Base-by-base conservation (phyloP, 202 grass and related monocot species). In the Dendrocalamus latiflorus region DNA sequence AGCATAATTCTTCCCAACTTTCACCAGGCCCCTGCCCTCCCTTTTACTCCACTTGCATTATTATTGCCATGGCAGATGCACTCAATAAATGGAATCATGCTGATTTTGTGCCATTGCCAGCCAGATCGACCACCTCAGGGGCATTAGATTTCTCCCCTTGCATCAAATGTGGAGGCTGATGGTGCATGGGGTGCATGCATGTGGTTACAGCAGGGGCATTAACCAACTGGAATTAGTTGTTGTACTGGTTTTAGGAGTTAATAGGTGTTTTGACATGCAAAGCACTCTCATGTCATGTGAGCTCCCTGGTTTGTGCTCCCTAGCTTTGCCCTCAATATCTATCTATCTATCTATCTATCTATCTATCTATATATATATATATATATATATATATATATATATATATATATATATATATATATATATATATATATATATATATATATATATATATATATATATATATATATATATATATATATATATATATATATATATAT, bases 51-150 rank as follows among this genome's bases (percentile, higher is more conserved):
- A 86, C 69, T 74, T 74, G 74, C 88, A 57, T 74, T 83, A 86
- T 79, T 86, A 90, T 83, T 83, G 62, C 81, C 84, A 75, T 85
- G 84, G 74, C 84, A 86, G 88, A 83, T 70, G 84, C 88, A 87
- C 68, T 80, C 88, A 90, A 87, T 90, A 90, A 90, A 87, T 90
- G 84, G 74, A 79, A 90, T 90, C 88, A 87, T 90, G 88, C 84
- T 83, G 84, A 83, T 79, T 87, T 83, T 75, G 88, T 75, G 84
- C 16, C 61, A 80, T 83, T 75, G 84, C 84, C 88, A 83, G 74
- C 84, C n/a, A 22, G 76, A 85, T 76, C 43, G 43, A 36, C 76
- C 2, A 16, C 2, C 69, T 28, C 48, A 78, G 36, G 73, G 53
- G 72, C 53, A 76, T 48, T 26, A 68, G 71, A 18, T 11, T 30